These are phyloP conservation scores for Fragaria vesca DNA, from an alignment of 306 rosid species.

Conservation along the genomic window DNA sequence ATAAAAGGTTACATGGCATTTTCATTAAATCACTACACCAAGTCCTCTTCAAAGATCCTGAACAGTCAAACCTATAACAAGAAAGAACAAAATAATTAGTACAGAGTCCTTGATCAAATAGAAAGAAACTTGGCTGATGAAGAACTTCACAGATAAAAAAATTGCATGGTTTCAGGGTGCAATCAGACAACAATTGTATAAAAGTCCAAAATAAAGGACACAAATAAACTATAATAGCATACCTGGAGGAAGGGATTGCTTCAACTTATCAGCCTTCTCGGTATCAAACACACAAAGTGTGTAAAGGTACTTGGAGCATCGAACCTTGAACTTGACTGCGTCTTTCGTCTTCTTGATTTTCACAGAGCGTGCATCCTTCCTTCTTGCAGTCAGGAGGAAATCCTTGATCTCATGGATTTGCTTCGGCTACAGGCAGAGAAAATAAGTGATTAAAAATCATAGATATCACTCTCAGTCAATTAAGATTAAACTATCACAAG, in stretches of 20 bases:
- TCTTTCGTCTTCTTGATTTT: slow-evolving; percentile 46
- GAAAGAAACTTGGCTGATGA: background rate
- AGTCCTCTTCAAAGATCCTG: slow-evolving; percentile 36
- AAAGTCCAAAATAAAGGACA: background rate
- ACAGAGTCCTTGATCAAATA: background rate
- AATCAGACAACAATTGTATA: background rate
- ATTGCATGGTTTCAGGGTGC: too few relatives aligned
- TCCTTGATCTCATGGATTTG: slow-evolving; percentile 58
- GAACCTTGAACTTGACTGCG: slow-evolving; percentile 52
- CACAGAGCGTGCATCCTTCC: slow-evolving; percentile 58
- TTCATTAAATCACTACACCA: background rate
- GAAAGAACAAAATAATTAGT: background rate
- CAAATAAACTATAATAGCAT: background rate
- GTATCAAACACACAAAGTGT: slow-evolving; percentile 48
- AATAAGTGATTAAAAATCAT: background rate
- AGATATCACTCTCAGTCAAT: background rate
- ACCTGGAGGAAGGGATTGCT: slow-evolving; percentile 59
- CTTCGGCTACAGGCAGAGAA: slow-evolving; percentile 36
- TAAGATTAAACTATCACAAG: background rate
- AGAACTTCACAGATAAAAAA: background rate
- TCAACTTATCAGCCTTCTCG: slow-evolving; percentile 53
- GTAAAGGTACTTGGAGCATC: slow-evolving; percentile 53
- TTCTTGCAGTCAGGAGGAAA: slow-evolving; percentile 57
- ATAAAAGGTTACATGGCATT: background rate
- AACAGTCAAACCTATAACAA: slow-evolving; percentile 40